These are phyloP conservation scores for Petasospora fabianii DNA, from an alignment of 1,139 yeast species.

Conservation along the genomic window DNA sequence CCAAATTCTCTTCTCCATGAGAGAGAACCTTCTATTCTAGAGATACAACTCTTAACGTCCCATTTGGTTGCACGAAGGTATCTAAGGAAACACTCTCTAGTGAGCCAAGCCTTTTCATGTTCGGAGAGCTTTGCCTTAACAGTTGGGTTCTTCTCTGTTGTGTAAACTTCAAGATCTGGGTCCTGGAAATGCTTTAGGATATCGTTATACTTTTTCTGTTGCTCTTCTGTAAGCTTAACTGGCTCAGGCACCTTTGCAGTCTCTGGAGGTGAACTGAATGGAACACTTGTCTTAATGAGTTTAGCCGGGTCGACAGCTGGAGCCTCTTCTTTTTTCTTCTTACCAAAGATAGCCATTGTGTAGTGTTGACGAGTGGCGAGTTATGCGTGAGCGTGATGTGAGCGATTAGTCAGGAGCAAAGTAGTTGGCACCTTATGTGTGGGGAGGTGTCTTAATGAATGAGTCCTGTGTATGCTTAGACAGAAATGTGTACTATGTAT, in stretches of 20 bases:
- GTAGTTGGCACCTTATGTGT: too few species aligned
- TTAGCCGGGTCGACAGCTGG: constrained; percentile 22
- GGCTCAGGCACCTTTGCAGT: constrained; percentile 44
- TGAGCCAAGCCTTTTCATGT: constrained; percentile 81
- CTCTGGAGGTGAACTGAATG: constrained; percentile 50
- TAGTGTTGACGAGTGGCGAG: neutral
- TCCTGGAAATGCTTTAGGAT: constrained; percentile 59
- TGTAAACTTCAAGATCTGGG: constrained; percentile 32
- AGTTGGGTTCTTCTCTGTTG: constrained; percentile 36
- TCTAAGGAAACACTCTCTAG: constrained; percentile 82
- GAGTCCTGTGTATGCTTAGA: too few species aligned
- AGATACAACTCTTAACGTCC: constrained; percentile 65
- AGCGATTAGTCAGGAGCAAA: too few species aligned
- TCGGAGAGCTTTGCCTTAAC: constrained; percentile 38
- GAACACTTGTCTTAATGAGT: constrained; percentile 34
- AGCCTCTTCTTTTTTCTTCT: constrained; percentile 20
- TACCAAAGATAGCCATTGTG: constrained; percentile 24
- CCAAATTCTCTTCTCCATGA: constrained; percentile 94
- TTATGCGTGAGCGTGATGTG: too few species aligned
- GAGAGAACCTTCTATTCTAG: constrained; percentile 68
- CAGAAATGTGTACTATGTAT: too few species aligned
- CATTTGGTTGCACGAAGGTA: constrained; percentile 90
- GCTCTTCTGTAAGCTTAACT: constrained; percentile 45
- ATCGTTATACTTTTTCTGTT: constrained; percentile 49
- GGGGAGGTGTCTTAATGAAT: too few species aligned